phyloP scores from a whole-genome alignment of 768 basidiomycete genomes.

The Boletus rubroflammeus region DNA sequence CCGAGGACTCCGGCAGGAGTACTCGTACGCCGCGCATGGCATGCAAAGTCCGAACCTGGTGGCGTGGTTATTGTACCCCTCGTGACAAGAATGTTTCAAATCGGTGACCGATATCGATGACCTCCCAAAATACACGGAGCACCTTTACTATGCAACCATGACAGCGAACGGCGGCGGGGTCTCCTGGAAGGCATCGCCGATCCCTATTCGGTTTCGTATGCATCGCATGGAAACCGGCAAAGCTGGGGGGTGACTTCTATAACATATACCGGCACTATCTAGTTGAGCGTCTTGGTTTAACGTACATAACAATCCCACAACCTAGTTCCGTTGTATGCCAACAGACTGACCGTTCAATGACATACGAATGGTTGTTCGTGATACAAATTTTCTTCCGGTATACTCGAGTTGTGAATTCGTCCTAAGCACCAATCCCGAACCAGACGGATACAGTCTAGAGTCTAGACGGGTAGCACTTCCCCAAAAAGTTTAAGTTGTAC shows the following conservation, averaged over 20 bases:
- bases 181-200: neutral
- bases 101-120: neutral
- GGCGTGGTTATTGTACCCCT: neutral
- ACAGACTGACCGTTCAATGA: neutral
- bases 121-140: neutral
- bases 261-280: no score
- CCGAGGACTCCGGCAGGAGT: no score
- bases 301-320: neutral
- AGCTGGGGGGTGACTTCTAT: neutral
- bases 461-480: neutral
- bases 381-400: neutral
- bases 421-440: neutral
- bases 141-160: neutral
- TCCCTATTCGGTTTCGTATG: neutral
- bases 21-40: neutral
- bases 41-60: neutral
- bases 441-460: neutral
- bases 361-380: neutral
- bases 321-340: neutral
- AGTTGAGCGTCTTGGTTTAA: neutral
- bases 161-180: neutral
- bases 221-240: neutral
- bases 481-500: neutral
- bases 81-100: neutral
- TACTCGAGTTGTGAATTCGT: neutral